phyloP scores from a whole-genome alignment of 306 rosid genomes.

The Rosa lucieae region DNA sequence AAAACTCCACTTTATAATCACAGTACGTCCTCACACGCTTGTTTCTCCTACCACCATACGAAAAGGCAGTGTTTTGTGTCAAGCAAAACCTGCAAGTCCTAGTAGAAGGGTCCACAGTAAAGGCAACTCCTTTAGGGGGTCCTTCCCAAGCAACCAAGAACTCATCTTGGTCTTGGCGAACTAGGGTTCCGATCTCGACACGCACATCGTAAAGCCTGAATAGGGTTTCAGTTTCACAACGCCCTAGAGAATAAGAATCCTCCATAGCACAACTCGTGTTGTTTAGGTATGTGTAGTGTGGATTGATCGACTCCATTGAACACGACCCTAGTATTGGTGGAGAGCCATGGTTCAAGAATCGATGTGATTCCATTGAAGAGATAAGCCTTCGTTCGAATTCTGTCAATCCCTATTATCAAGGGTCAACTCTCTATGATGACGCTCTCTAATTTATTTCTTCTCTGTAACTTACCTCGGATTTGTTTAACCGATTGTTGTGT shows the following conservation, averaged over 20 bases:
- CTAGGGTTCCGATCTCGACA: slow-evolving; percentile 68
- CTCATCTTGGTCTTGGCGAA: slow-evolving; percentile 28
- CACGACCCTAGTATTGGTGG: not conserved
- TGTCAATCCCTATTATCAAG: slow-evolving; percentile 3
- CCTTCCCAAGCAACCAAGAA: slow-evolving; percentile 70
- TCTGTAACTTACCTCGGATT: not conserved
- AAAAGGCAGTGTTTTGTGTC: slow-evolving; percentile 50
- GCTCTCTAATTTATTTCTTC: not conserved
- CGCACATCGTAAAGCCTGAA: slow-evolving; percentile 61
- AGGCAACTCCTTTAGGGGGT: slow-evolving; percentile 54
- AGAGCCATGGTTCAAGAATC: not conserved
- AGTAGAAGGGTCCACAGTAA: slow-evolving; percentile 75
- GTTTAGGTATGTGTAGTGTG: not conserved
- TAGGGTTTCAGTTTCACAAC: slow-evolving; percentile 30
- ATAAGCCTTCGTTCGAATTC: not conserved
- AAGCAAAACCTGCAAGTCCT: slow-evolving; percentile 67
- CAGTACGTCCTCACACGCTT: slow-evolving; percentile 49
- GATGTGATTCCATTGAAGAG: not conserved
- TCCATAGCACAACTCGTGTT: not conserved
- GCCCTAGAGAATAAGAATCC: not conserved
- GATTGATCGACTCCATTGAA: not conserved
- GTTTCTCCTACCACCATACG: slow-evolving; percentile 37
- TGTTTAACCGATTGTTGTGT: not conserved
- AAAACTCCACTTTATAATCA: slow-evolving; percentile 69
- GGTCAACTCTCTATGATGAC: not conserved